A percentile compares a stretch with the other conserved stretches of the same genome.
phyloP scores from a whole-genome alignment of 2,329 filamentous ascomycete species.

The Raffaelea arxii region DNA sequence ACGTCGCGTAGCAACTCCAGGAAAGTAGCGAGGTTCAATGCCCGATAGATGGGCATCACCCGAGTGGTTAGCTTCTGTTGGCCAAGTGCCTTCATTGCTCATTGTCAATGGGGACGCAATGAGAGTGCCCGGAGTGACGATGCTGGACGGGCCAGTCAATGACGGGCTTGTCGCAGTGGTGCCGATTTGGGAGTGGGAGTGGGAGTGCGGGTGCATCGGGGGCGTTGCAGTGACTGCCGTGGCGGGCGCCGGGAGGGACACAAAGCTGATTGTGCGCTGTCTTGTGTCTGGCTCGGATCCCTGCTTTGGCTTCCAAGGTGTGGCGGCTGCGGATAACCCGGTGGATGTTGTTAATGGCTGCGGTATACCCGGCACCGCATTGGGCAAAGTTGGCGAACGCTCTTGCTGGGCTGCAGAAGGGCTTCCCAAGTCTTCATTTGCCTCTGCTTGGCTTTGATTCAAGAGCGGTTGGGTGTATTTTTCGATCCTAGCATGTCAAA shows the following conservation, averaged over 20 bases:
- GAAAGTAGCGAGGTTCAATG: slow-evolving; percentile 60
- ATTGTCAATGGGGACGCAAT: slow-evolving; percentile 7
- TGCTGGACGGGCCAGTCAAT: slow-evolving; percentile 11
- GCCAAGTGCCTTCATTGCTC: slow-evolving; percentile 20
- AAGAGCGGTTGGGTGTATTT: slow-evolving; percentile 26
- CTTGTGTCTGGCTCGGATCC: background rate
- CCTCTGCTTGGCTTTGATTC: slow-evolving; percentile 3
- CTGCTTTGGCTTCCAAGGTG: background rate
- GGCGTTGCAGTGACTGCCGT: background rate
- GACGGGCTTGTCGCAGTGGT: slow-evolving; percentile 9
- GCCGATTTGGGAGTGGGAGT: background rate
- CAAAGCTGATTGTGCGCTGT: slow-evolving; percentile 2
- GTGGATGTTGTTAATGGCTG: background rate
- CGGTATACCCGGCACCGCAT: slow-evolving; percentile 9
- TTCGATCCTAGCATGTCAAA: slow-evolving; percentile 26
- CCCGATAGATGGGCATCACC: slow-evolving; percentile 39
- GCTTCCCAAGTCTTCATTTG: background rate
- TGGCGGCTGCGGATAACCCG: slow-evolving; percentile 1
- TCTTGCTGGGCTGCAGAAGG: background rate
- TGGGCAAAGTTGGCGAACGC: slow-evolving; percentile 15
- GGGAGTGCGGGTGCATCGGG: background rate
- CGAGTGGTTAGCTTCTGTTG: slow-evolving; percentile 19
- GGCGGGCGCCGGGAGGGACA: slow-evolving; percentile 5
- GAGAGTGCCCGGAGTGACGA: slow-evolving; percentile 2
- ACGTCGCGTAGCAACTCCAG: slow-evolving; percentile 53